These are phyloP conservation scores for Candida anutae DNA, from an alignment of 1,139 yeast genomes.

Conservation along the genomic window DNA sequence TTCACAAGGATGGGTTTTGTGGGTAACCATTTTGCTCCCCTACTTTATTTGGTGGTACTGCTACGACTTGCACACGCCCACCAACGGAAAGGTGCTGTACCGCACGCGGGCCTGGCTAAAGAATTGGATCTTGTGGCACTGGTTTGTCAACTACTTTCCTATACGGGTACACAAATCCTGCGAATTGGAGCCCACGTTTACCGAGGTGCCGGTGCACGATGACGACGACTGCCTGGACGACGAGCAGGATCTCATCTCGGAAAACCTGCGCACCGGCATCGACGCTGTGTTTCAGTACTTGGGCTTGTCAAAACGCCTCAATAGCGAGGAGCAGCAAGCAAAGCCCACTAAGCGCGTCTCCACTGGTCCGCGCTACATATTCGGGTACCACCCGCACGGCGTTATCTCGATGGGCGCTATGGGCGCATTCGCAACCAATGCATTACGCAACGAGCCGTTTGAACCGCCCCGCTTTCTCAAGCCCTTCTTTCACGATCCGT, in stretches of 20 bases:
- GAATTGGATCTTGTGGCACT: conserved; percentile 56
- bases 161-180: conserved; percentile 63
- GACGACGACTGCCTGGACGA: conserved; percentile 22
- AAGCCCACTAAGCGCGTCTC: conserved; percentile 20
- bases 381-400: conserved; percentile 97
- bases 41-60: conserved; percentile 55
- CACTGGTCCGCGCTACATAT: conserved; percentile 76
- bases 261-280: conserved; percentile 28
- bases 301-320: conserved; percentile 33
- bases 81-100: conserved; percentile 60
- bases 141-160: conserved; percentile 77
- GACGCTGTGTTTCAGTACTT: conserved; percentile 30
- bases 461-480: conserved; percentile 44
- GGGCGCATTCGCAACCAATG: conserved; percentile 81
- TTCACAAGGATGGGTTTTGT: conserved; percentile 59
- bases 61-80: conserved; percentile 54
- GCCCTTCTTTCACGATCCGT: conserved; percentile 37
- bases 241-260: conserved; percentile 39
- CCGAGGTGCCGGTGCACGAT: conserved; percentile 23
- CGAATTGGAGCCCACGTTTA: conserved; percentile 71
- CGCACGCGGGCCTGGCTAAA: conserved; percentile 55
- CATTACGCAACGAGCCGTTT: conserved; percentile 41
- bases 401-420: conserved; percentile 89
- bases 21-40: conserved; percentile 55
- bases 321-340: conserved; percentile 14